Percentiles rank a stretch among this genome's conserved stretches.
Evolutionary conservation across 2,329 filamentous ascomycete genomes (phyloP).

Genomic region (Magnaporthiopsis rhizophila): DNA sequence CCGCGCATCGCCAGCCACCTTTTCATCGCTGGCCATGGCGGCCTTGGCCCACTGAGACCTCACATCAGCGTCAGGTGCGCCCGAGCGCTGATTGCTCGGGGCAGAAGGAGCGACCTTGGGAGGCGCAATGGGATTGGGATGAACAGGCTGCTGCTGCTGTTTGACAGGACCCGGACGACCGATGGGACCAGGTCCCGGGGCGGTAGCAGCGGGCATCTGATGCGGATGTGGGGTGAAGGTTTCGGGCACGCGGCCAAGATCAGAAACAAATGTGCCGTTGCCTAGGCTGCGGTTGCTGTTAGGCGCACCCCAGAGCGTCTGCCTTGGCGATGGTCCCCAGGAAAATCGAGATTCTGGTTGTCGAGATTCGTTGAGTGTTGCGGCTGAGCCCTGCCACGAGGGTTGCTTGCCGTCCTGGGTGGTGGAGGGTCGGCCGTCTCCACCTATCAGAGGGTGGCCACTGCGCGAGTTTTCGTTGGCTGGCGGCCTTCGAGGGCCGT

Average conservation of each 20-base stretch:
- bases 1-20: slow-evolving; percentile 29
- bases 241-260: slow-evolving; percentile 43
- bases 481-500: background rate
- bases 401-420: slow-evolving; percentile 21
- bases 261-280: slow-evolving; percentile 67
- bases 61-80: slow-evolving; percentile 3
- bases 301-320: slow-evolving; percentile 65
- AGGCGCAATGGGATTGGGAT: slow-evolving; percentile 16
- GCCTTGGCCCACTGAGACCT: slow-evolving; percentile 28
- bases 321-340: slow-evolving; percentile 15
- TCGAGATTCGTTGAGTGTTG: slow-evolving; percentile 20
- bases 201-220: slow-evolving; percentile 20
- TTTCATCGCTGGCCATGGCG: slow-evolving; percentile 39
- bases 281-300: slow-evolving; percentile 63
- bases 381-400: slow-evolving; percentile 29
- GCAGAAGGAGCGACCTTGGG: slow-evolving; percentile 4
- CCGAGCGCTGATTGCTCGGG: background rate
- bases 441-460: background rate
- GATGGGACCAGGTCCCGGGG: slow-evolving; percentile 34
- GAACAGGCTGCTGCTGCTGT: slow-evolving; percentile 19
- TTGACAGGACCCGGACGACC: slow-evolving; percentile 24
- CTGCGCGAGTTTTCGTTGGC: background rate
- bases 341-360: slow-evolving; percentile 1
- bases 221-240: slow-evolving; percentile 25
- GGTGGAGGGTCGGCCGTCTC: background rate